phyloP scores from a whole-genome alignment of 805 yeast genomes.

The Saturnispora gosingensis region DNA sequence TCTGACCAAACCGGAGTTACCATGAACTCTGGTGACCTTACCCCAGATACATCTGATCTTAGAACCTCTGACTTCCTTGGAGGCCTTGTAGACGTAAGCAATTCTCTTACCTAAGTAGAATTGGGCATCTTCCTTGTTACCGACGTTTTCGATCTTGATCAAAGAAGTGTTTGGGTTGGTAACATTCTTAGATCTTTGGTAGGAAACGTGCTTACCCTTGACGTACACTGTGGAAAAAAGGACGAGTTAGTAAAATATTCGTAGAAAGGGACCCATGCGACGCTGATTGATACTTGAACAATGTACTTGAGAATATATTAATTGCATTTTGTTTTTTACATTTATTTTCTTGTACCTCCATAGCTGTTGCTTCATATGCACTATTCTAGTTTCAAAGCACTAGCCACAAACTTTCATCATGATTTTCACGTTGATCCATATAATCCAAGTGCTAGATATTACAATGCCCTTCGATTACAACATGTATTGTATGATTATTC shows the following conservation, averaged over 20 bases:
- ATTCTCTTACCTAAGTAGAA: conserved; percentile 99
- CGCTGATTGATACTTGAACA: no score
- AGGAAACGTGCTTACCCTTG: conserved; percentile 99
- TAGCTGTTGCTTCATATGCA: no score
- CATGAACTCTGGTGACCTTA: conserved; percentile 97
- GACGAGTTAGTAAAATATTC: conserved; percentile 18
- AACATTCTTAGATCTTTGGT: conserved; percentile 98
- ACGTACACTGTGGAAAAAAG: conserved; percentile 69
- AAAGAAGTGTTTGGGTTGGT: conserved; percentile 97
- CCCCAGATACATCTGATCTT: conserved; percentile 99
- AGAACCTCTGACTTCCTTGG: conserved; percentile 96
- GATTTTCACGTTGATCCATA: no score
- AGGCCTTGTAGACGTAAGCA: conserved; percentile 98
- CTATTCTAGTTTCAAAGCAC: no score
- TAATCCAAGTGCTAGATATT: no score
- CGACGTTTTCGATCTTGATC: conserved; percentile 95
- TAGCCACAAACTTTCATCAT: no score
- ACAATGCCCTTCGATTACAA: no score
- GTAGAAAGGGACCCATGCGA: no score
- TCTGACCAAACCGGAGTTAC: conserved; percentile 96
- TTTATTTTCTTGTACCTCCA: no score
- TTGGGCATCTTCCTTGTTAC: conserved; percentile 86
- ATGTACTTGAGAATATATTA: no score
- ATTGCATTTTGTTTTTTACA: no score
- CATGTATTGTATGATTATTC: background rate